A percentile compares a stretch with the other conserved stretches of the same genome.
Conservation (phyloP, 2,329 filamentous ascomycete species). For the Cercospora sp. region DNA sequence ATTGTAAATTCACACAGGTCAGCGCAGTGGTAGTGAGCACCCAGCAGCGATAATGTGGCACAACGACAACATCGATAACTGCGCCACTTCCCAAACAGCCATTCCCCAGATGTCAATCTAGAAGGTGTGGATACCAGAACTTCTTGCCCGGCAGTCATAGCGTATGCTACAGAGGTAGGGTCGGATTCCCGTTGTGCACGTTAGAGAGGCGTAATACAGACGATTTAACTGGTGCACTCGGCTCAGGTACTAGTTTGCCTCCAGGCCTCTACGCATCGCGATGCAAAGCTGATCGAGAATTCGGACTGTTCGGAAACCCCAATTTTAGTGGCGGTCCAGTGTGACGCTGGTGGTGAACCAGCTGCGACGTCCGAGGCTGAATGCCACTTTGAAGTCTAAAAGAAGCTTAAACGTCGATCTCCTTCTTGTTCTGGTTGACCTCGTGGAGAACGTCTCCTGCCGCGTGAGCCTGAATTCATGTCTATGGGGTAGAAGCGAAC, state of each 20-base stretch:
- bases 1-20: background rate
- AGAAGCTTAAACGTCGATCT: conserved; percentile 21
- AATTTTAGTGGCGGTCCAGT: background rate
- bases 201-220: background rate
- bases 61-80: background rate
- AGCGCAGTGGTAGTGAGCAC: background rate
- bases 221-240: background rate
- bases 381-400: conserved; percentile 7
- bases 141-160: background rate
- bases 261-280: background rate
- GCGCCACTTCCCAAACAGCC: background rate
- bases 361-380: conserved; percentile 17
- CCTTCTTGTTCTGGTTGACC: background rate
- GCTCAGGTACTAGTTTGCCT: background rate
- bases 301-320: background rate
- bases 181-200: background rate
- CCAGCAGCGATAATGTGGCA: background rate
- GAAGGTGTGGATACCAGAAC: background rate
- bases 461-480: background rate
- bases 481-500: background rate
- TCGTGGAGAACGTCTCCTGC: background rate
- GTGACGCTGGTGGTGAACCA: background rate
- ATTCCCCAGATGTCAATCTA: background rate
- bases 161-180: background rate
- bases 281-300: background rate